Conservation (phyloP, 768 basidiomycete genomes). For the Mycena rosella region DNA sequence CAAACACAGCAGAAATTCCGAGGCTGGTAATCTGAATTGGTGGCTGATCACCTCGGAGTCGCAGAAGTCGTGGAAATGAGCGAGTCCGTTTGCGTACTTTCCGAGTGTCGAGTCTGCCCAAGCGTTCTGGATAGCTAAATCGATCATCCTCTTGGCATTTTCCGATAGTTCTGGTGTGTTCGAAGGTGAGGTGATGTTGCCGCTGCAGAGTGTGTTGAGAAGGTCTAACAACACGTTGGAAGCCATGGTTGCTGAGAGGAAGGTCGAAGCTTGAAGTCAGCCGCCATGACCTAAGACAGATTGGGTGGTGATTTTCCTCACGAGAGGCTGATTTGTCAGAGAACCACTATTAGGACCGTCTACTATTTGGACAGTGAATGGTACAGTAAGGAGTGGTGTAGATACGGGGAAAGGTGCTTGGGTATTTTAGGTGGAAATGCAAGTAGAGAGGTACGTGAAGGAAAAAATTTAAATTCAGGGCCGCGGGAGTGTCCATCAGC, state of each 20-base stretch:
- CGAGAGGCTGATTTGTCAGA: no score
- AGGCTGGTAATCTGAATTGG: conserved; percentile 36
- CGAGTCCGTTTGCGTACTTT: conserved; percentile 29
- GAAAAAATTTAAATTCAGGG: background rate
- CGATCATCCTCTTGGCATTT: no score
- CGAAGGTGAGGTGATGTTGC: no score
- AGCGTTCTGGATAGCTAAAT: conserved; percentile 16
- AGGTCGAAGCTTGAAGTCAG: no score
- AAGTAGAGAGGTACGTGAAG: background rate
- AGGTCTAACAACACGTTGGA: no score
- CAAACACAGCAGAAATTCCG: conserved; percentile 47
- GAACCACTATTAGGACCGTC: no score
- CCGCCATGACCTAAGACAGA: no score
- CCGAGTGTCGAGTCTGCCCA: conserved; percentile 31
- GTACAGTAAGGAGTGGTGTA: background rate
- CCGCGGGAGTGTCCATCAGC: background rate
- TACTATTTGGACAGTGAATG: background rate
- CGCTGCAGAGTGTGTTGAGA: no score
- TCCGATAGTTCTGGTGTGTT: no score
- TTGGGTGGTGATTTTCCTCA: no score
- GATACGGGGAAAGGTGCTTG: background rate
- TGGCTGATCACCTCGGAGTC: conserved; percentile 34
- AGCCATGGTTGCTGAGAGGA: no score
- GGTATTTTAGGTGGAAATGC: background rate
- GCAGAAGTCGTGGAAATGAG: conserved; percentile 39